Evolutionary conservation across 2,329 filamentous ascomycete genomes (phyloP), one percentile per base, ranked within the genome.

Genomic region (Colletotrichum kahawae): DNA sequence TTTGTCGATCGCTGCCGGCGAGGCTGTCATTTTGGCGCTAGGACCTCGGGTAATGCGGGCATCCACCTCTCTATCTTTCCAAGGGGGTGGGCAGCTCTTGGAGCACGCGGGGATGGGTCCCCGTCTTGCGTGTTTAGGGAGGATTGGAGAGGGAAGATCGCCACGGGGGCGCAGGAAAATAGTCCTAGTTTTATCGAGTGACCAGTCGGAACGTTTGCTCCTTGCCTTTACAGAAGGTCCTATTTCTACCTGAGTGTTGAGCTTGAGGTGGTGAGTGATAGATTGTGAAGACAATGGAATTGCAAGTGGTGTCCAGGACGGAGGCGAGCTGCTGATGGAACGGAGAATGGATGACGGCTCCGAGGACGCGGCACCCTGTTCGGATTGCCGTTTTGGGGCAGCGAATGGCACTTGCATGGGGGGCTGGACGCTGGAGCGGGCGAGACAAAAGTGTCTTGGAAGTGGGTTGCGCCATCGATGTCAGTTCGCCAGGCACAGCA

Each of bases 21-120:
- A 71, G 71, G 71, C 60, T 74, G 60, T 65, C 67, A 66, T 60
- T 71, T 74, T 27, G 62, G n/a, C 68, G 71, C 71, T 74, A 74
- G 34, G 71, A 67, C 68, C 62, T 74, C 71, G 68, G 68, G 71
- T 67, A 62, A 66, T 67, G 71, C 68, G 71, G 68, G 68, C 68
- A 74, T 62, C 67, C 71, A 62, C 71, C 54, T 69, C 65, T 67
- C 34, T 59, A 51, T 62, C 51, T 43, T 54, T 62, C 51, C 59
- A 71, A 60, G 36, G 51, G 59, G 59, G 67, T 60, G 48, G 48
- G 38, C 54, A 48, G 38, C 34, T 73, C 38, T 63, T 54, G 60
- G 24, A 63, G 71, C 60, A 60, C 60, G 67, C 48, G 67, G 68
- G 60, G 33, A 64, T 70, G 59, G 71, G 57, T 54, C 64, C 38